phyloP scores from a whole-genome alignment of 2,329 filamentous ascomycete species.

The Eutypella sp. region DNA sequence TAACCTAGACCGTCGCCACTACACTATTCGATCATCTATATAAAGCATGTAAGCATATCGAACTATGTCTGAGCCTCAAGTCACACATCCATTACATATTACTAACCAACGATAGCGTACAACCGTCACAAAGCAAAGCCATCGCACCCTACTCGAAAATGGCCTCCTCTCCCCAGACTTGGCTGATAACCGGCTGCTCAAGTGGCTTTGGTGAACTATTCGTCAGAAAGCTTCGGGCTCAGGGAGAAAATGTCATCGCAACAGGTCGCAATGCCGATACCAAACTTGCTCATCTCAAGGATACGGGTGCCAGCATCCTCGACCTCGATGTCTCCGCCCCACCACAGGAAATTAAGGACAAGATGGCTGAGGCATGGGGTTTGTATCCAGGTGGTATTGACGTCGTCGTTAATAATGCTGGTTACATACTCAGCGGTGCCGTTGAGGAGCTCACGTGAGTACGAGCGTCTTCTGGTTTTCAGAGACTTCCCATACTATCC shows the following conservation, averaged over 20 bases:
- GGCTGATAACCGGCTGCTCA: slow-evolving; percentile 39
- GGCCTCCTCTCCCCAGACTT: slow-evolving; percentile 24
- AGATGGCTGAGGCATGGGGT: slow-evolving; percentile 16
- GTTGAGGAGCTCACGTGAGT: slow-evolving; percentile 24
- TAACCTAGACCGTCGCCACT: too few relatives aligned
- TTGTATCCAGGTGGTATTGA: slow-evolving; percentile 26
- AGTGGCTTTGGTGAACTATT: slow-evolving; percentile 37
- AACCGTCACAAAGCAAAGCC: too few relatives aligned
- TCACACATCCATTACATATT: too few relatives aligned
- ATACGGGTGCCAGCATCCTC: slow-evolving; percentile 25
- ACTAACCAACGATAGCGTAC: too few relatives aligned
- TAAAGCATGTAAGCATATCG: too few relatives aligned
- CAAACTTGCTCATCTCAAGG: slow-evolving; percentile 31
- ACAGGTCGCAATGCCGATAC: slow-evolving; percentile 33
- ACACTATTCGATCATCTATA: too few relatives aligned
- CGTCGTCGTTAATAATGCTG: slow-evolving; percentile 35
- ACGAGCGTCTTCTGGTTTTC: neutral
- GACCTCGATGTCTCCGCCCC: slow-evolving; percentile 24
- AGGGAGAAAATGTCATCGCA: slow-evolving; percentile 36
- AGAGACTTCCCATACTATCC: neutral
- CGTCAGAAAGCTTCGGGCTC: slow-evolving; percentile 30
- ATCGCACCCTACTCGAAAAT: slow-evolving; percentile 5
- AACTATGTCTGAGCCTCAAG: too few relatives aligned
- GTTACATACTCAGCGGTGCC: slow-evolving; percentile 24
- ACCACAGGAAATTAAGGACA: slow-evolving; percentile 11